Conservation (phyloP, 108 stramenopile species). For the Pseudonitzschia multistriata region DNA sequence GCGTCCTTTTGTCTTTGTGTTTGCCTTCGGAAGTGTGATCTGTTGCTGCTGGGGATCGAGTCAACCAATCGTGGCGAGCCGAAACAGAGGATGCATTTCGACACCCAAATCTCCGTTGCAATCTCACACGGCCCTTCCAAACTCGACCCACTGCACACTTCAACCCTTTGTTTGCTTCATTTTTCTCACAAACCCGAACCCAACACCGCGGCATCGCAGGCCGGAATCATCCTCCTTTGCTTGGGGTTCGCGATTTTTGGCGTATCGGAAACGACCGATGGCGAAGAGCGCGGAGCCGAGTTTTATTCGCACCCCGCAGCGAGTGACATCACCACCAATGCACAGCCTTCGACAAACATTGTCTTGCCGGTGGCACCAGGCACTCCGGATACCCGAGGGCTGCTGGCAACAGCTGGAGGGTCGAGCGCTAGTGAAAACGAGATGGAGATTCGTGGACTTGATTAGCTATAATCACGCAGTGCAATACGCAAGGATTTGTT, state of each 20-base stretch:
- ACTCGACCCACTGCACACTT: too few species aligned
- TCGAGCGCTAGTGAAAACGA: background rate
- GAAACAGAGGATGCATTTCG: too few species aligned
- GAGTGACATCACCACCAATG: background rate
- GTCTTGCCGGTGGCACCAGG: too few species aligned
- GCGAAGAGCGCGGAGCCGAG: slow-evolving; percentile 32
- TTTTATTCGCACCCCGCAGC: background rate
- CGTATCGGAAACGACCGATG: slow-evolving; percentile 57
- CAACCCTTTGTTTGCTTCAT: background rate
- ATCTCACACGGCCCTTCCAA: background rate
- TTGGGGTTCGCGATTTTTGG: slow-evolving; percentile 84
- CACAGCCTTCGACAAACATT: too few species aligned
- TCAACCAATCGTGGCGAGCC: background rate
- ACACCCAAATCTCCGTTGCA: background rate
- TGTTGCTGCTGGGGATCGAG: background rate
- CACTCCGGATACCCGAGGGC: background rate
- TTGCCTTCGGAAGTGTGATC: background rate
- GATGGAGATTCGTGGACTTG: background rate
- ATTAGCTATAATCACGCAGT: background rate
- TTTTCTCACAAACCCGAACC: background rate
- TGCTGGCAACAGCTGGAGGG: background rate
- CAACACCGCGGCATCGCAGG: slow-evolving; percentile 8
- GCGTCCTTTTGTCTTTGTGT: background rate
- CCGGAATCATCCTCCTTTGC: slow-evolving; percentile 71
- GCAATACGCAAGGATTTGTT: too few species aligned